Percentiles rank a stretch among this genome's conserved stretches.
These are phyloP conservation scores for Posidonia oceanica DNA, from an alignment of 116 monocot species.

Conservation along the genomic window DNA sequence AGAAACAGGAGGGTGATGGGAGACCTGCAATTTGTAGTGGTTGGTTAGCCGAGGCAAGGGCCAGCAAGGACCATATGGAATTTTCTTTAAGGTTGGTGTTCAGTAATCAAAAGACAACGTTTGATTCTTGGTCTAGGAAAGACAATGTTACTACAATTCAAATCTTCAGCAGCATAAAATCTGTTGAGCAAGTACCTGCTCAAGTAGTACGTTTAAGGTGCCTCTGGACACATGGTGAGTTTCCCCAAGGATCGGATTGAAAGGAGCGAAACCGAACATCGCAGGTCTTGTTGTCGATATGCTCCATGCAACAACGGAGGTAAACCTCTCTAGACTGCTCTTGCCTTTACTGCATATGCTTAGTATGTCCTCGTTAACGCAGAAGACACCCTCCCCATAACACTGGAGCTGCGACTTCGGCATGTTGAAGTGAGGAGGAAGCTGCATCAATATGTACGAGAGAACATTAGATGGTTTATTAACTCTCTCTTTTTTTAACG, in stretches of 20 bases:
- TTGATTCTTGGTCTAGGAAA: too few relatives aligned
- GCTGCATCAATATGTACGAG: slow-evolving; percentile 22
- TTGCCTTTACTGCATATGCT: slow-evolving; percentile 38
- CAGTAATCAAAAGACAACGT: too few relatives aligned
- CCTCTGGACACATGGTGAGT: slow-evolving; percentile 88
- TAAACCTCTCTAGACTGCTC: slow-evolving; percentile 61
- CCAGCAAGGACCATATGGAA: too few relatives aligned
- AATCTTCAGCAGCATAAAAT: too few relatives aligned
- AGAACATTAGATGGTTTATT: not conserved
- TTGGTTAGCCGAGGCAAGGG: too few relatives aligned
- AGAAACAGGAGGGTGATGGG: slow-evolving; percentile 84
- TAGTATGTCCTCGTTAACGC: slow-evolving; percentile 49
- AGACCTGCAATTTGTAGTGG: slow-evolving; percentile 18
- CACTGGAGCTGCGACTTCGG: slow-evolving; percentile 95
- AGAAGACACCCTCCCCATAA: slow-evolving; percentile 74
- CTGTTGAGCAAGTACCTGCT: slow-evolving; percentile 42
- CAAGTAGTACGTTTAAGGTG: slow-evolving; percentile 67
- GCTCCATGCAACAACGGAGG: slow-evolving; percentile 71
- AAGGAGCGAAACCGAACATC: slow-evolving; percentile 76
- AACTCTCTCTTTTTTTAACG: too few relatives aligned
- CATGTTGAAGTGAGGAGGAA: slow-evolving; percentile 88
- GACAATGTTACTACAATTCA: too few relatives aligned
- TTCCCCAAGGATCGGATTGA: slow-evolving; percentile 90
- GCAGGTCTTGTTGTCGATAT: slow-evolving; percentile 71
- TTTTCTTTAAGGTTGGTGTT: too few relatives aligned